Conservation (phyloP, 768 basidiomycete genomes). For the Lactifluus volemus region DNA sequence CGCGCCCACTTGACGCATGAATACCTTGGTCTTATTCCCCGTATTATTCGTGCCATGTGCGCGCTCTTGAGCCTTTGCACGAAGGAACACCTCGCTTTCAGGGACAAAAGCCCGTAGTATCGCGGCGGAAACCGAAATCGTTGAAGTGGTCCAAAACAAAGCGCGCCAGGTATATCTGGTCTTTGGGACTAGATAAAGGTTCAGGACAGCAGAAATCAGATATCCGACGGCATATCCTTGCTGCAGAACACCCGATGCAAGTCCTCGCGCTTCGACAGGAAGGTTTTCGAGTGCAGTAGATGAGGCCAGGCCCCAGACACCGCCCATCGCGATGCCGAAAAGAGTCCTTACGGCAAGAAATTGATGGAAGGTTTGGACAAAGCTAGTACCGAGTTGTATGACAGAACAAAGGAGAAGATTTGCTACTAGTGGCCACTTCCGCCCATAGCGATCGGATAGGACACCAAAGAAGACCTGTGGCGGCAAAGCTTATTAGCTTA, state of each 20-base stretch:
- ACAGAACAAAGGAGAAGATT: constrained; percentile 65
- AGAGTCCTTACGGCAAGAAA: constrained; percentile 80
- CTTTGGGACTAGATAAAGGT: constrained; percentile 48
- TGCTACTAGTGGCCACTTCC: constrained; percentile 85
- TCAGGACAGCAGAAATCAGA: constrained; percentile 76
- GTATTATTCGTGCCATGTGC: constrained; percentile 30
- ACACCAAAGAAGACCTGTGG: constrained; percentile 63
- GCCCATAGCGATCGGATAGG: constrained; percentile 80
- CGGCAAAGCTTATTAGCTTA: neutral
- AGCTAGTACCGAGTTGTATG: constrained; percentile 75
- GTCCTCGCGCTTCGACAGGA: constrained; percentile 77
- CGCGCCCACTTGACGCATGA: constrained; percentile 58
- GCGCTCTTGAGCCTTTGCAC: constrained; percentile 48
- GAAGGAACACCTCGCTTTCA: constrained; percentile 68
- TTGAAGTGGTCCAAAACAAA: constrained; percentile 75
- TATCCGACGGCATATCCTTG: constrained; percentile 87
- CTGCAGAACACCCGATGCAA: constrained; percentile 79
- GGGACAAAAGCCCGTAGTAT: constrained; percentile 57
- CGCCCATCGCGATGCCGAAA: constrained; percentile 86
- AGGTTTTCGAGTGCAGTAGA: constrained; percentile 84
- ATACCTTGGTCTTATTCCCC: constrained; percentile 52
- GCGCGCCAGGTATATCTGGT: constrained; percentile 47
- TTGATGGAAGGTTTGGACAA: constrained; percentile 62
- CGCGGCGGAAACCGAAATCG: constrained; percentile 64
- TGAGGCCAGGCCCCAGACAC: constrained; percentile 79